Conservation (phyloP, 2,329 filamentous ascomycete genomes). For the Talaromyces marneffei region DNA sequence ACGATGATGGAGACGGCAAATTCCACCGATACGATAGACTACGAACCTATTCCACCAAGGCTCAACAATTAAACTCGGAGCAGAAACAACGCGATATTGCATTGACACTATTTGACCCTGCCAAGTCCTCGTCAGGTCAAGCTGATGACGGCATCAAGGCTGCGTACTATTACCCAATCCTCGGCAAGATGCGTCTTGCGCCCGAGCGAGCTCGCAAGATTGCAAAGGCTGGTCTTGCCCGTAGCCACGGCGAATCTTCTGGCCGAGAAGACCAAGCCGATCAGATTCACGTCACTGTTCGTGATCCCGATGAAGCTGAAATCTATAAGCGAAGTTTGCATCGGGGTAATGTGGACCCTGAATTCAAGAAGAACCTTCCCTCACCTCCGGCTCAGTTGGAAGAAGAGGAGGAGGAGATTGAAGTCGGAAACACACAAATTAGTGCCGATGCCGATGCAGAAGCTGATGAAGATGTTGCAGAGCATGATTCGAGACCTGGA, state of each 20-base stretch:
- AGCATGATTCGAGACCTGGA: background rate
- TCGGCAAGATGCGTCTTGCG: slow-evolving; percentile 52
- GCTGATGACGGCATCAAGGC: slow-evolving; percentile 41
- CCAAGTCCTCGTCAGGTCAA: slow-evolving; percentile 20
- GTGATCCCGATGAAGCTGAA: slow-evolving; percentile 47
- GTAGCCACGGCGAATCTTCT: slow-evolving; percentile 29
- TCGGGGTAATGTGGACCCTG: slow-evolving; percentile 42
- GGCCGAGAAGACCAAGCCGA: slow-evolving; percentile 46
- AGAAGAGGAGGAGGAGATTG: slow-evolving; percentile 13
- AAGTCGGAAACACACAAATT: slow-evolving; percentile 1
- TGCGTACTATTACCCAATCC: slow-evolving; percentile 59
- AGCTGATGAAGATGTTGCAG: slow-evolving; percentile 7
- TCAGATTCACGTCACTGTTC: slow-evolving; percentile 47
- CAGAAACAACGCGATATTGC: slow-evolving; percentile 54
- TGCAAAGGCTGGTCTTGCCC: slow-evolving; percentile 36
- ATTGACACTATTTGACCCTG: slow-evolving; percentile 52
- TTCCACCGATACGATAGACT: slow-evolving; percentile 53
- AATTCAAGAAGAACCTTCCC: slow-evolving; percentile 34
- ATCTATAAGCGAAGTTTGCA: slow-evolving; percentile 42
- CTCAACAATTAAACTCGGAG: slow-evolving; percentile 47
- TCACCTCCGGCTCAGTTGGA: slow-evolving; percentile 27
- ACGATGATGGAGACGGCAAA: slow-evolving; percentile 39
- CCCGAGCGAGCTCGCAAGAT: slow-evolving; percentile 42
- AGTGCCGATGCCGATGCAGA: slow-evolving; percentile 10
- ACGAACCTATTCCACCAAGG: slow-evolving; percentile 56